Evolutionary conservation across 2,329 filamentous ascomycete genomes (phyloP), one percentile per base, ranked within the genome.

Genomic region (Colletotrichum sp.): DNA sequence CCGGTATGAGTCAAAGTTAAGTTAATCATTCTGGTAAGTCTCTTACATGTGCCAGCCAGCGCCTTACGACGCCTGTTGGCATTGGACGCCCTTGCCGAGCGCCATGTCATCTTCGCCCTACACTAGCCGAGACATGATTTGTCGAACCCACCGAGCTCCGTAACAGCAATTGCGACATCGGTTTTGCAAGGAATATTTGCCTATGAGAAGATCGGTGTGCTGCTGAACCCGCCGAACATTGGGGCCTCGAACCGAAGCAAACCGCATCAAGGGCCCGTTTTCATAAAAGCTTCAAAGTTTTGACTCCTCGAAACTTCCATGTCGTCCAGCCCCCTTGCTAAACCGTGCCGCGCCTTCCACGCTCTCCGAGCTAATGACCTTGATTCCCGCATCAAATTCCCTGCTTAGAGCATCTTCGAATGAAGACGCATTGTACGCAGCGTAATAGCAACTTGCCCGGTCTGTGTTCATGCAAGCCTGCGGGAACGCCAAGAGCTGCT

Each of bases 391-490:
- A 6, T 86, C 83, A 79, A 86, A 90, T 78, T 91, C 90, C 76
- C 84, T 84, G 44, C 79, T 80, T 81, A 91, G 72, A 1, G 89
- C 90, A 79, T 91, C 88, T 59, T 88, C 84, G 15, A 91, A 87
- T 3, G 85, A 87, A 0, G 76, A 78, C 1, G 90, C 88, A 10
- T 87, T 80, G 75, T 89, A 91, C 0, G 86, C 85, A 18, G 87
- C 84, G 80, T 91, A 88, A 75, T 91, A 90, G 44, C 85, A 86
- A 12, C 84, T 87, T 5, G 78, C 79, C 5, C 89, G 83, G 79
- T 92, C 90, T 4, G 81, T 81, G 68, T 88, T 90, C 86, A 92
- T 87, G 78, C 89, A 90, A 6, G 80, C 79, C 78, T 91, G 87
- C 3, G 90, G 90, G 64, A 91, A 91, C 5, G 79, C 77, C 4